Evolutionary conservation across 2,329 filamentous ascomycete genomes (phyloP), one percentile per base, ranked within the genome.

Genomic region (Phialophora expanda): DNA sequence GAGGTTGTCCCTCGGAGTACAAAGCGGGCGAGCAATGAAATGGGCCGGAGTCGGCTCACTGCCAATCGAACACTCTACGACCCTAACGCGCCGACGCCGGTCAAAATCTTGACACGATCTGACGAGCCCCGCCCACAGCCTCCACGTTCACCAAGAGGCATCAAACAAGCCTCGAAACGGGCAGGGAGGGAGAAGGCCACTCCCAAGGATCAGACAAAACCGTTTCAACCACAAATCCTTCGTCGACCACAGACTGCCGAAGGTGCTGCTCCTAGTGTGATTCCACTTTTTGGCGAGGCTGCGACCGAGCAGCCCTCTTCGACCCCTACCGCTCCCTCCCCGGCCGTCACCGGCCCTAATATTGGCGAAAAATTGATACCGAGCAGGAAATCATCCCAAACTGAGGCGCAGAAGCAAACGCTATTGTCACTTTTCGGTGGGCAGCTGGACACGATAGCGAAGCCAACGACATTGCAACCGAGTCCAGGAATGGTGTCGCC

Each of bases 351-450:
- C 22, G 32, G 17, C 12, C 26, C 32, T 3, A 56, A 32, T 24
- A 28, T 22, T n/a, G 38, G 51, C 32, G 67, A 61, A 24, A 65
- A 26, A 46, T 60, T 24, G 38, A 58, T 56, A 70, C 38, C 70
- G 70, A n/a, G 64, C 62, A 38, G 57, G 17, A 60, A 64, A 30
- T 6, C 61, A 51, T 67, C 66, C 9, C 58, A 64, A 14, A 48
- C 64, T 8, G 62, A 75, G 76, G n/a, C 78, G 74, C 55, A 80
- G 81, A 68, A 77, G 66, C 80, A 84, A 68, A 75, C 78, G 3
- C 75, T 85, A 3, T 79, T 91, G 12, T 89, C 88, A 4, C 82
- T 91, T 1, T 90, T 91, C 73, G 84, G 85, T 28, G 86, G 85
- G n/a, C 54, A 51, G 12, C 12, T 53, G 30, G 59, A 61, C 12